A percentile compares a stretch with the other conserved stretches of the same genome.
Evolutionary conservation across 2,329 filamentous ascomycete genomes (phyloP).

Genomic region (Botryotinia calthae): DNA sequence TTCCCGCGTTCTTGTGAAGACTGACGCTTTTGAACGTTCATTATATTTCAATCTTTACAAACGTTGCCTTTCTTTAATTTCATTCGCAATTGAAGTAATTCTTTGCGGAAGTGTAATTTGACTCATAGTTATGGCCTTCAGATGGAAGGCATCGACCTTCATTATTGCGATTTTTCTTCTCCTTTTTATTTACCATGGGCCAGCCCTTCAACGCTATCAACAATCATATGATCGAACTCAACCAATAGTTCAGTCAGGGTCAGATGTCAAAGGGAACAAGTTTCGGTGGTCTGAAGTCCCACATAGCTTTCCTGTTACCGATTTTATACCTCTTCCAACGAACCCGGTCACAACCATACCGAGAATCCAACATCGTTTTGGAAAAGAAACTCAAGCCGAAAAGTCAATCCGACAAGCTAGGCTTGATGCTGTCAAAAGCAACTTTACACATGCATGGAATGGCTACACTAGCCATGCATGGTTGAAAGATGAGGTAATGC

Average conservation of each 20-base stretch:
- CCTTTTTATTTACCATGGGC: neutral
- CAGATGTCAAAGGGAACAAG: neutral
- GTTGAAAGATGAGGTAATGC: slow-evolving; percentile 80
- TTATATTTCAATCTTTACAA: neutral
- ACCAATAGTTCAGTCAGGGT: neutral
- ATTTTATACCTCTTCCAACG: slow-evolving; percentile 19
- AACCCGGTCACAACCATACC: slow-evolving; percentile 21
- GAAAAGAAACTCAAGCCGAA: slow-evolving; percentile 19
- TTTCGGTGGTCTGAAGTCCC: slow-evolving; percentile 17
- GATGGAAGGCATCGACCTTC: slow-evolving; percentile 6
- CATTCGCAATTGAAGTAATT: neutral
- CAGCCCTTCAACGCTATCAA: neutral
- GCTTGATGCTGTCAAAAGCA: slow-evolving; percentile 28
- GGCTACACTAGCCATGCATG: slow-evolving; percentile 79
- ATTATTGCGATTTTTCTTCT: slow-evolving; percentile 3
- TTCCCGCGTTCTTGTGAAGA: neutral
- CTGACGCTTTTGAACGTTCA: neutral
- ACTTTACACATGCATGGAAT: slow-evolving; percentile 56
- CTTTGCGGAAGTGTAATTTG: neutral
- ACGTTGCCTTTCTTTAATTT: neutral
- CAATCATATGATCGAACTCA: neutral
- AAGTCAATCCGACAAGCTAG: slow-evolving; percentile 22
- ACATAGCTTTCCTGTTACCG: slow-evolving; percentile 21
- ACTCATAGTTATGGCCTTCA: neutral
- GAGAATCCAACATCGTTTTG: slow-evolving; percentile 30